Evolutionary conservation across 345 rosid species (phyloP).

Genomic region (Hevea brasiliensis): DNA sequence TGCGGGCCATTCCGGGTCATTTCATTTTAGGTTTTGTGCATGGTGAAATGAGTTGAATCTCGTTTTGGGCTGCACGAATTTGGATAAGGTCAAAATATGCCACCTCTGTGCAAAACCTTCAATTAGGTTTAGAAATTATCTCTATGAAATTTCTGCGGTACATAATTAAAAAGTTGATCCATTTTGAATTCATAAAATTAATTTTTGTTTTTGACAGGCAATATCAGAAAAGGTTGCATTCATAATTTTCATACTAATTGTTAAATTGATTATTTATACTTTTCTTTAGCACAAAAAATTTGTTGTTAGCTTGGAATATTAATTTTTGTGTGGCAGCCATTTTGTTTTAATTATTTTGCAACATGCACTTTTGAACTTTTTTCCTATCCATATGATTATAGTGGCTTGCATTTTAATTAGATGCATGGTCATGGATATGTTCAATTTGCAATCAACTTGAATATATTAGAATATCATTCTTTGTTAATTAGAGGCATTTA

Average conservation of each 20-base stretch:
- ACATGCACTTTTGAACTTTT: neutral
- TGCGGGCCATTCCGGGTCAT: too few relatives aligned
- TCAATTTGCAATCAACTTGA: constrained; percentile 1
- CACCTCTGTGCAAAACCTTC: neutral
- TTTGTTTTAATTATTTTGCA: neutral
- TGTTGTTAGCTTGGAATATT: neutral
- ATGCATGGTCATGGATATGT: constrained; percentile 5
- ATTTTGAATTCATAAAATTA: neutral
- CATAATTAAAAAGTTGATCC: neutral
- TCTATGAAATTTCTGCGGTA: neutral
- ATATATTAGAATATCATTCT: neutral
- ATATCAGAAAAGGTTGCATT: neutral
- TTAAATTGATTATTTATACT: neutral
- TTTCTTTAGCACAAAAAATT: too few relatives aligned
- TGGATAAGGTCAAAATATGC: too few relatives aligned
- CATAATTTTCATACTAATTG: neutral
- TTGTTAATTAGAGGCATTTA: neutral
- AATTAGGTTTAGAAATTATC: neutral
- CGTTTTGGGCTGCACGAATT: too few relatives aligned
- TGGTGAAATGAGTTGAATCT: too few relatives aligned
- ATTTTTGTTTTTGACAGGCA: neutral
- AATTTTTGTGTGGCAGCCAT: neutral
- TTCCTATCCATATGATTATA: neutral
- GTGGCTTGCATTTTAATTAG: neutral
- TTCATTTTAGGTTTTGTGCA: too few relatives aligned